Conservation (phyloP, 2,329 filamentous ascomycete genomes). For the Claviceps sp. region DNA sequence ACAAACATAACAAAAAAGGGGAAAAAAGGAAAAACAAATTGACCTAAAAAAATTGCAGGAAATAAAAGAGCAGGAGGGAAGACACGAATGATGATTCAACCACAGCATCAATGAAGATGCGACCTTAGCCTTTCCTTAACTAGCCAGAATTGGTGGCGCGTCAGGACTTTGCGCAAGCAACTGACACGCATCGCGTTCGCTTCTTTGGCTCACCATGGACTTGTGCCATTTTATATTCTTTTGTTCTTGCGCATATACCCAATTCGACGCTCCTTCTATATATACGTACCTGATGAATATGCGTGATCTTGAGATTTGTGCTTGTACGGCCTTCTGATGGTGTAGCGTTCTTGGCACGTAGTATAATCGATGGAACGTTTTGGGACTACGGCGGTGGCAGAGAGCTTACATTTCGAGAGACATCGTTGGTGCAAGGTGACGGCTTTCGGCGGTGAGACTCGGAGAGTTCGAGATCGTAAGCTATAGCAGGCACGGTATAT, state of each 20-base stretch:
- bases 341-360: too few species aligned
- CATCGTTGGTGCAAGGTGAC: too few species aligned
- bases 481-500: too few species aligned
- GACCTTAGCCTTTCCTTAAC: not conserved
- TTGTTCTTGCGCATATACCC: slow-evolving; percentile 4
- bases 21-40: not conserved
- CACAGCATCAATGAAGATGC: not conserved
- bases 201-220: not conserved
- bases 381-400: too few species aligned
- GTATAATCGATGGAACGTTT: too few species aligned
- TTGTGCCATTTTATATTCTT: not conserved
- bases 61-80: not conserved
- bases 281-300: too few species aligned
- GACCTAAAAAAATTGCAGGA: not conserved
- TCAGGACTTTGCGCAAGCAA: not conserved
- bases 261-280: slow-evolving; percentile 3
- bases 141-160: not conserved
- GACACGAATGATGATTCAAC: not conserved
- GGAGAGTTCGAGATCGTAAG: too few species aligned
- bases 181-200: not conserved
- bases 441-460: too few species aligned
- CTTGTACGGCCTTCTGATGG: too few species aligned
- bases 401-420: too few species aligned
- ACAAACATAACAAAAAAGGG: not conserved
- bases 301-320: too few species aligned